Percentiles rank a stretch among this genome's conserved stretches.
Evolutionary conservation across 805 yeast species (phyloP).

Genomic region (Ogataea paradorogensis): DNA sequence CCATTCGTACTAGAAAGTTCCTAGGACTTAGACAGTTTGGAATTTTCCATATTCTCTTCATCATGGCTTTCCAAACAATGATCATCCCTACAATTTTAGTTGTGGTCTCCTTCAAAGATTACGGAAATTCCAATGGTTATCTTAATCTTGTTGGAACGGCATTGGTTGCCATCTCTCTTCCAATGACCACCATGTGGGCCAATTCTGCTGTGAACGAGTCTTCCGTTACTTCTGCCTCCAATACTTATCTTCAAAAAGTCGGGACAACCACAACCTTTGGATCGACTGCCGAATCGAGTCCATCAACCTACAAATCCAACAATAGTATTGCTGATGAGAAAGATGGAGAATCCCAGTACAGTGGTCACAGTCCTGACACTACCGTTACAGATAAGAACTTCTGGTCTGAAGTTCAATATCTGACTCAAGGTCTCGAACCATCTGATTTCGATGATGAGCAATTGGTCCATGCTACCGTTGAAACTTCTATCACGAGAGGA

Average conservation of each 20-base stretch:
- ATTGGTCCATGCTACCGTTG: constrained; percentile 18
- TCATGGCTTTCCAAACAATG: constrained; percentile 81
- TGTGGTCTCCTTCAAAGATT: constrained; percentile 47
- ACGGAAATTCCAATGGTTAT: constrained; percentile 34
- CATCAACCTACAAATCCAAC: constrained; percentile 11
- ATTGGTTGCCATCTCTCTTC: constrained; percentile 68
- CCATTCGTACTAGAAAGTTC: constrained; percentile 67
- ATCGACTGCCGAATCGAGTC: constrained; percentile 12
- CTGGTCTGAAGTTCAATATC: constrained; percentile 32
- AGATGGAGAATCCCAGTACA: constrained; percentile 14
- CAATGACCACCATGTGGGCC: constrained; percentile 89
- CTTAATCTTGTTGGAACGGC: constrained; percentile 54
- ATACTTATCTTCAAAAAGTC: constrained; percentile 23
- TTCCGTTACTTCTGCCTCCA: constrained; percentile 38
- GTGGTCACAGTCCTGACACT: constrained; percentile 18
- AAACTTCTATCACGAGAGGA: constrained; percentile 13
- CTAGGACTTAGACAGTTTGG: constrained; percentile 83
- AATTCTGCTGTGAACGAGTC: constrained; percentile 54
- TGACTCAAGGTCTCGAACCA: constrained; percentile 29
- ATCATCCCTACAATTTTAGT: constrained; percentile 71
- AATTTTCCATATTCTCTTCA: constrained; percentile 72
- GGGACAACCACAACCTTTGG: constrained; percentile 13
- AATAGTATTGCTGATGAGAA: constrained; percentile 11
- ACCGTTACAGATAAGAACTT: constrained; percentile 23
- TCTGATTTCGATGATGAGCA: constrained; percentile 20